Conservation (phyloP, 768 basidiomycete species). For the Lactarius trivialis region DNA sequence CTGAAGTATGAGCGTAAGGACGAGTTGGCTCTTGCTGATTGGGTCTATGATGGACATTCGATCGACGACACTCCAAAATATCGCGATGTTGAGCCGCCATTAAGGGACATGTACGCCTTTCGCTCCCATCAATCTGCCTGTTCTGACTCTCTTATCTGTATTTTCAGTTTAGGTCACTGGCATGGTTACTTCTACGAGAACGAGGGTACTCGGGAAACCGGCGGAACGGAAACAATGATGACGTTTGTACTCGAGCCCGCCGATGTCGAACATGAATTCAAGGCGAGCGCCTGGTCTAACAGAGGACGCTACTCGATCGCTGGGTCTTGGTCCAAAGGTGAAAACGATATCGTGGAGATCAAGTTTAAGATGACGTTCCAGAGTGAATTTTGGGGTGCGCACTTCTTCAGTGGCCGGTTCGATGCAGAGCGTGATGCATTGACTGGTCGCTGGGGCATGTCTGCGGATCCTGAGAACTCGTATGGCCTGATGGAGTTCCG, state of each 20-base stretch:
- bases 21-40: slow-evolving; percentile 1
- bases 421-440: slow-evolving; percentile 8
- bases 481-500: slow-evolving; percentile 24
- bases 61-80: slow-evolving; percentile 1
- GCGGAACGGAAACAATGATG: slow-evolving; percentile 5
- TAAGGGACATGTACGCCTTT: slow-evolving; percentile 10
- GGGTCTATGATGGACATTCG: slow-evolving; percentile 15
- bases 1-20: not conserved
- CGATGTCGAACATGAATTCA: slow-evolving; percentile 8
- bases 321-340: slow-evolving; percentile 19
- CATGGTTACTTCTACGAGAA: slow-evolving; percentile 12
- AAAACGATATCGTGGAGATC: slow-evolving; percentile 16
- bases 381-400: not conserved
- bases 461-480: not conserved
- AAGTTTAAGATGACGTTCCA: slow-evolving; percentile 19
- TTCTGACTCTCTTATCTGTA: not conserved
- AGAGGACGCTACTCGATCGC: slow-evolving; percentile 19
- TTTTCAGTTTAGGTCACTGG: slow-evolving; percentile 15
- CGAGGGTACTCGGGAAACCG: not conserved
- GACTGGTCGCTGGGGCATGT: slow-evolving; percentile 3
- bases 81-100: slow-evolving; percentile 1
- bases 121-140: not conserved
- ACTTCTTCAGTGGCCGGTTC: slow-evolving; percentile 6
- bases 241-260: slow-evolving; percentile 11
- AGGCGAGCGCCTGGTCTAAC: slow-evolving; percentile 10